Evolutionary conservation across 106 monocot genomes (phyloP).

Genomic region (Acorus gramineus): DNA sequence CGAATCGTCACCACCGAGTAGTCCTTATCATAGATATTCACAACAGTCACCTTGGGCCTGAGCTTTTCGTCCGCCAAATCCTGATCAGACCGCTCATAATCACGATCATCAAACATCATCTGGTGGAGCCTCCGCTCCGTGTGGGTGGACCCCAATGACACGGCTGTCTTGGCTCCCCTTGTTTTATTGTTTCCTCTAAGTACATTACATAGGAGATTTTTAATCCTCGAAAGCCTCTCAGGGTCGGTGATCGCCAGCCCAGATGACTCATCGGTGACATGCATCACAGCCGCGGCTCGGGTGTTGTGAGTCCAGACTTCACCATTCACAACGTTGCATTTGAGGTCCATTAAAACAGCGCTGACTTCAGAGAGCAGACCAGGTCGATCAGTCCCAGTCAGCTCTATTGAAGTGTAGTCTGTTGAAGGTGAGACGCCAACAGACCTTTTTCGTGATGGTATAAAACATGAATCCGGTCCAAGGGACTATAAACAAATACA

Average conservation of each 20-base stretch:
- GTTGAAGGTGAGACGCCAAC: background rate
- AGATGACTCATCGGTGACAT: conserved; percentile 14
- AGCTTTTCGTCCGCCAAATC: background rate
- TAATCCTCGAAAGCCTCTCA: conserved; percentile 7
- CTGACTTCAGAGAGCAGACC: conserved; percentile 28
- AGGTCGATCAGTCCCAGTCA: conserved; percentile 24
- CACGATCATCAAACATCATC: conserved; percentile 26
- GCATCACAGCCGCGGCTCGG: conserved; percentile 22
- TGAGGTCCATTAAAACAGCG: conserved; percentile 20
- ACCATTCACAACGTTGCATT: conserved; percentile 21
- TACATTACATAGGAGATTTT: conserved; percentile 17
- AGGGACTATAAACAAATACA: conserved; percentile 9
- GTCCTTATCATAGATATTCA: conserved; percentile 17
- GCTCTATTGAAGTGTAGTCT: conserved; percentile 19
- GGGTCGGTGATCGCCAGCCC: conserved; percentile 14
- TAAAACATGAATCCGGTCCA: conserved; percentile 6
- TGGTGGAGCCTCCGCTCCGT: conserved; percentile 30
- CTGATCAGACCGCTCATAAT: conserved; percentile 8
- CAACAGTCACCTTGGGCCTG: conserved; percentile 12
- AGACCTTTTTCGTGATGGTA: conserved; percentile 5
- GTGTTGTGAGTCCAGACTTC: conserved; percentile 27
- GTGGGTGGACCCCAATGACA: conserved; percentile 16
- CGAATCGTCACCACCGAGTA: conserved; percentile 20
- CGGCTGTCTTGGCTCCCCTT: conserved; percentile 9
- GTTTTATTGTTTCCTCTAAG: conserved; percentile 11